phyloP scores from a whole-genome alignment of 2,329 filamentous ascomycete genomes.

The Ceratocystis smalleyi region DNA sequence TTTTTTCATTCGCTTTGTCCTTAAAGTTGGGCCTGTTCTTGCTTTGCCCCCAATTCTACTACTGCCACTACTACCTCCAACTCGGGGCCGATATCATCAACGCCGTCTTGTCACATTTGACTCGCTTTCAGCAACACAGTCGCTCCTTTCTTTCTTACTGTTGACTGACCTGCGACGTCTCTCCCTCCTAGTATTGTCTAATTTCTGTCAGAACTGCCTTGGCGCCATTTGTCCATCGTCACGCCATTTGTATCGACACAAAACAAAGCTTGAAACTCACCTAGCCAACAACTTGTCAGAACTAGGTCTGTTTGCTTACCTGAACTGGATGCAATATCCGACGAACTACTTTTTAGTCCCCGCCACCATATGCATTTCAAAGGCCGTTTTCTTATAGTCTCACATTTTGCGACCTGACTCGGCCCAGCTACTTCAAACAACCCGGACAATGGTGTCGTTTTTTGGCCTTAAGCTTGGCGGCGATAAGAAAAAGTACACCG shows the following conservation, averaged over 20 bases:
- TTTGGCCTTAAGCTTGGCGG: conserved; percentile 41
- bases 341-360: not conserved
- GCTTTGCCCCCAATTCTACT: not conserved
- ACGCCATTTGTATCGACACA: not conserved
- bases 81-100: not conserved
- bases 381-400: not conserved
- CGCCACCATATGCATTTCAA: not conserved
- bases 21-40: not conserved
- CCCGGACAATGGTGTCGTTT: conserved; percentile 36
- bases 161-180: conserved; percentile 9
- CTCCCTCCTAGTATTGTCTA: not conserved
- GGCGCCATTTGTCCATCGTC: not conserved
- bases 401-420: not conserved
- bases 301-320: not conserved
- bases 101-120: not conserved
- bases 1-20: not conserved
- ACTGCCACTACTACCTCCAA: not conserved
- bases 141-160: conserved; percentile 15
- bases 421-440: not conserved
- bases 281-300: not conserved
- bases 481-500: conserved; percentile 41
- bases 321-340: not conserved
- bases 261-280: not conserved
- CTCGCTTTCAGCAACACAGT: conserved; percentile 12
- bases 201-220: not conserved